These are phyloP conservation scores for Austroboletus novae-zelandiae DNA, from an alignment of 1,284 basidiomycete species.

Conservation along the genomic window DNA sequence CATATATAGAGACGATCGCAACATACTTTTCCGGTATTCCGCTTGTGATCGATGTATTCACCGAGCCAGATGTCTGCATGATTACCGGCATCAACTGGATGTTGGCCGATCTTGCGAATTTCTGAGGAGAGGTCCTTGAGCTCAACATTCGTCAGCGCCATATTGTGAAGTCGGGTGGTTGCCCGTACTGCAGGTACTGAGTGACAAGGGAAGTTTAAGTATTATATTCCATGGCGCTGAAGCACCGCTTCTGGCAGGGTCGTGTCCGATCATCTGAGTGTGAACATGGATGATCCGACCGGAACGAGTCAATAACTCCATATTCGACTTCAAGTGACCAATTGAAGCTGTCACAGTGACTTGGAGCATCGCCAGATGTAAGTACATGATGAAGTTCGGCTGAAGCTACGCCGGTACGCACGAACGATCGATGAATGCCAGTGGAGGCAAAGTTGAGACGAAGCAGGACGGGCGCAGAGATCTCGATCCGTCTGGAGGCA, in stretches of 20 bases:
- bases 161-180: neutral
- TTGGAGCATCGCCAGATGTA: too few relatives aligned
- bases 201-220: neutral
- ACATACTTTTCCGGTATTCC: constrained; percentile 3
- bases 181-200: too few relatives aligned
- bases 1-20: neutral
- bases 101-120: constrained; percentile 14
- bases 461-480: too few relatives aligned
- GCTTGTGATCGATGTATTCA: constrained; percentile 14
- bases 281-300: neutral
- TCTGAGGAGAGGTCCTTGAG: constrained; percentile 24
- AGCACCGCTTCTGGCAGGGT: neutral
- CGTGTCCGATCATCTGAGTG: neutral
- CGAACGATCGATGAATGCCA: neutral
- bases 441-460: too few relatives aligned
- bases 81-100: constrained; percentile 20
- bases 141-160: constrained; percentile 19
- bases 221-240: too few relatives aligned
- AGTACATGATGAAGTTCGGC: neutral
- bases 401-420: neutral
- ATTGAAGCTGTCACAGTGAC: too few relatives aligned
- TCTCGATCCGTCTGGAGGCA: too few relatives aligned
- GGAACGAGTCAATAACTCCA: neutral
- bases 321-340: too few relatives aligned
- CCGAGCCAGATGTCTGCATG: constrained; percentile 28